These are phyloP conservation scores for Trifolium pratense DNA, from an alignment of 306 rosid species.

Conservation along the genomic window DNA sequence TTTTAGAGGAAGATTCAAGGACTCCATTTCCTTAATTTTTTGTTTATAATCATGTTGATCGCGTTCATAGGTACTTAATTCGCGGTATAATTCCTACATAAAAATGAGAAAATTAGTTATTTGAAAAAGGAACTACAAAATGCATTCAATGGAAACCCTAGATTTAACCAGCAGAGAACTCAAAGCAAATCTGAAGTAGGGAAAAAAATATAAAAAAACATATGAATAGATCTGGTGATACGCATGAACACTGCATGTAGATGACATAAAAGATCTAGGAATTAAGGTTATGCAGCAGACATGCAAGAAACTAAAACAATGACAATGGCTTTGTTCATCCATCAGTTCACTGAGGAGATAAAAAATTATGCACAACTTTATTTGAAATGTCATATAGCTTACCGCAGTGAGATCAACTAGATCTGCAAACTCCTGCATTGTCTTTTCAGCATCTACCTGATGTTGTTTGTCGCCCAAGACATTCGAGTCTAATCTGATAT, in stretches of 20 bases:
- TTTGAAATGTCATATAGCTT: constrained; percentile 50
- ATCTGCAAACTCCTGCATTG: constrained; percentile 68
- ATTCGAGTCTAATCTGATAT: constrained; percentile 72
- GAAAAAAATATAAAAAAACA: constrained; percentile 13
- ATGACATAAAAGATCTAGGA: not conserved
- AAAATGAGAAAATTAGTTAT: constrained; percentile 35
- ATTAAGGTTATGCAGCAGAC: constrained; percentile 35
- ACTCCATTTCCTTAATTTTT: constrained; percentile 75
- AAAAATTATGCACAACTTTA: constrained; percentile 6
- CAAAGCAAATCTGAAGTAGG: constrained; percentile 19
- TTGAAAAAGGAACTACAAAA: constrained; percentile 18
- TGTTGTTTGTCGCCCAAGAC: constrained; percentile 48
- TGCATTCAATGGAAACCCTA: constrained; percentile 16
- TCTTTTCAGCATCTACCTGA: constrained; percentile 64
- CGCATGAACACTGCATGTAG: constrained; percentile 5
- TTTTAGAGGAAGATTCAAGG: constrained; percentile 71
- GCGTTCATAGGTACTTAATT: constrained; percentile 69
- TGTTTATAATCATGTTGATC: constrained; percentile 87
- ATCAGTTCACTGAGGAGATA: constrained; percentile 28
- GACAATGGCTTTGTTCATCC: constrained; percentile 34
- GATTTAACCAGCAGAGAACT: constrained; percentile 13
- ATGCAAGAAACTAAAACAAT: constrained; percentile 36
- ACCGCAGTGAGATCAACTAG: constrained; percentile 80
- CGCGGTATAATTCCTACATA: constrained; percentile 84
- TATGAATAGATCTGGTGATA: constrained; percentile 1